Base-by-base conservation (phyloP, 495 filamentous ascomycete species). In the Aspergillus olivimuriae region DNA sequence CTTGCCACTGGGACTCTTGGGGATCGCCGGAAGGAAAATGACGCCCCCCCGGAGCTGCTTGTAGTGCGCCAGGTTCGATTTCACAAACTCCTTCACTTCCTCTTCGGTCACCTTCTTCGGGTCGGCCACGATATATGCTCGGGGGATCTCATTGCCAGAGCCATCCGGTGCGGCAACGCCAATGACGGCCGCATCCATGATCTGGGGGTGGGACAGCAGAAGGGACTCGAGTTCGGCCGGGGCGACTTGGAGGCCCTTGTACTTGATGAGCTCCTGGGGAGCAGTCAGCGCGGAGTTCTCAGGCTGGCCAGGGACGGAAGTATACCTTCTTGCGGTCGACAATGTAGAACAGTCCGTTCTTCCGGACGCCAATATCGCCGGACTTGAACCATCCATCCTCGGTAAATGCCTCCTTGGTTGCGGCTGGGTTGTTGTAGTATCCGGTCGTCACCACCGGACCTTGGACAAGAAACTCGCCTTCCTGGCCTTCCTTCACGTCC, bases 261-360 rank as follows among this genome's bases (percentile, higher is more conserved):
- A 86, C 62, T 87, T 87, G 58, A 88, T 87, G 42, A 88, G 59
- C 56, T 88, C 84, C 69, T 88, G 15, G n/a, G n/a, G n/a, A n/a
- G n/a, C n/a, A n/a, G n/a, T n/a, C n/a, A n/a, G n/a, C n/a, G n/a
- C n/a, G n/a, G n/a, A n/a, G n/a, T n/a, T n/a, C n/a, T n/a, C n/a
- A n/a, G n/a, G n/a, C n/a, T n/a, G n/a, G n/a, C n/a, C n/a, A n/a
- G n/a, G n/a, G n/a, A n/a, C n/a, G n/a, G n/a, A 28, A 28, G 11
- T 11, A 28, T 75, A 14, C 81, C 83, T 46, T 75, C 56, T 73
- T 69, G 32, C 75, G 72, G 47, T 79, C 75, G 47, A 78, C 73
- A 53, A 79, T 72, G 36, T 58, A 56, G n/a, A 79, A 60, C 23
- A 75, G 53, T 16, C 75, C 75, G 32, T 70, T 60, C 35, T 48